phyloP scores from a whole-genome alignment of 2,329 filamentous ascomycete species.

The Diaporthe vexans region DNA sequence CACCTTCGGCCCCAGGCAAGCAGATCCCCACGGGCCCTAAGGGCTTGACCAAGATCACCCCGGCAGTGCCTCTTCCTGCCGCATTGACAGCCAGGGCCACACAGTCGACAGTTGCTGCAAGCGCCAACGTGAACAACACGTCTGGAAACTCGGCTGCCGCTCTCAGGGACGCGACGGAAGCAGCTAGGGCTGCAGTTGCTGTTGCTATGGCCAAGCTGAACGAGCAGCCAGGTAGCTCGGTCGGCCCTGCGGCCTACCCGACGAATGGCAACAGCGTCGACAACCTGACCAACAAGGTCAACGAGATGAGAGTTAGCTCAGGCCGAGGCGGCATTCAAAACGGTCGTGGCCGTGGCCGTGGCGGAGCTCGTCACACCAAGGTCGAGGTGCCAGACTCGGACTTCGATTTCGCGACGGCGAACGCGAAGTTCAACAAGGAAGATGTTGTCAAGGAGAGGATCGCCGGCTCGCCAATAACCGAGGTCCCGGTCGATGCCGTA shows the following conservation, averaged over 20 bases:
- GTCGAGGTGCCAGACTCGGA: constrained; percentile 92
- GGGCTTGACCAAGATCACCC: constrained; percentile 68
- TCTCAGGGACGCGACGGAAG: constrained; percentile 78
- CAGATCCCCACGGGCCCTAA: constrained; percentile 63
- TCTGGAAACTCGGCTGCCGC: constrained; percentile 56
- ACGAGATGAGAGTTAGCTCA: constrained; percentile 80
- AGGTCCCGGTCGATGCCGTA: constrained; percentile 63
- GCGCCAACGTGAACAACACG: constrained; percentile 5
- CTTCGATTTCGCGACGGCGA: constrained; percentile 90
- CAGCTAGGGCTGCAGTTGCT: constrained; percentile 83
- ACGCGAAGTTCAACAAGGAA: constrained; percentile 90
- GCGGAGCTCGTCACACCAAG: constrained; percentile 70
- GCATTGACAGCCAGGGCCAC: constrained; percentile 52
- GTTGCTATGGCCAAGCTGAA: constrained; percentile 81
- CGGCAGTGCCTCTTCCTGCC: constrained; percentile 75
- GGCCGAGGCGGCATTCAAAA: constrained; percentile 60
- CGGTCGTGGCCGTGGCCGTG: constrained; percentile 57
- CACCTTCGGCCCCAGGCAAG: constrained; percentile 47
- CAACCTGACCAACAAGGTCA: constrained; percentile 80
- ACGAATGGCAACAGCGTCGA: constrained; percentile 69
- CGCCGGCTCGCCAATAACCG: constrained; percentile 75
- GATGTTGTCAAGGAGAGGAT: constrained; percentile 91
- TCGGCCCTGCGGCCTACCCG: constrained; percentile 48
- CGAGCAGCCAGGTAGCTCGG: constrained; percentile 53
- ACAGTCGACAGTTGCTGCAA: constrained; percentile 51